Percentiles rank a stretch among this genome's conserved stretches.
These are phyloP conservation scores for Fusarium abutilonis DNA, from an alignment of 2,329 filamentous ascomycete species.

Conservation along the genomic window DNA sequence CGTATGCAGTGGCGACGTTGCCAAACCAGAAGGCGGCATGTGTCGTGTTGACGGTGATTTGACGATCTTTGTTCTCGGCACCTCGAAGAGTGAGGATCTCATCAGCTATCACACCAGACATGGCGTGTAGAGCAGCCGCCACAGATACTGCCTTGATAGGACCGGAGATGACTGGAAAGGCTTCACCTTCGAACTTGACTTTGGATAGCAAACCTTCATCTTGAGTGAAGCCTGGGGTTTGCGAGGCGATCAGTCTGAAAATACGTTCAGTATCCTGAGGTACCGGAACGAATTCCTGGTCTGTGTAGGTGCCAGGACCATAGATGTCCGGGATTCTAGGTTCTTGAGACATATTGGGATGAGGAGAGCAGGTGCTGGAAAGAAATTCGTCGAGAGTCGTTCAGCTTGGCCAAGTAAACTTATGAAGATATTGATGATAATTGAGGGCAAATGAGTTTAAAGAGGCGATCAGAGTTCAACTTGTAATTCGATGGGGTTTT, in stretches of 20 bases:
- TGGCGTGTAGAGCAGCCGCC: slow-evolving; percentile 14
- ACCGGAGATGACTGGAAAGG: slow-evolving; percentile 13
- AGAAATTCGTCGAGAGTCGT: neutral
- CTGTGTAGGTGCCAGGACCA: slow-evolving; percentile 13
- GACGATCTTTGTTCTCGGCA: neutral
- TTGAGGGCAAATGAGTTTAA: too few relatives aligned
- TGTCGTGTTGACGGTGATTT: slow-evolving; percentile 15
- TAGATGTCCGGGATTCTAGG: slow-evolving; percentile 11
- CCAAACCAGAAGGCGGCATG: slow-evolving; percentile 18
- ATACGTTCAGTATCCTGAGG: slow-evolving; percentile 13
- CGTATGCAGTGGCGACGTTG: slow-evolving; percentile 18
- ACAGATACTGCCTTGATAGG: slow-evolving; percentile 23
- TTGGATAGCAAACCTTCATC: slow-evolving; percentile 20
- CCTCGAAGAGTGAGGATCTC: slow-evolving; percentile 16
- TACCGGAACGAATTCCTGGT: slow-evolving; percentile 10
- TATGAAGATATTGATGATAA: too few relatives aligned
- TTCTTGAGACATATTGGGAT: slow-evolving; percentile 15
- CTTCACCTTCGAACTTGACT: slow-evolving; percentile 2
- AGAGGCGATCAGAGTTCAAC: neutral
- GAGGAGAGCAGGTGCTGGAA: too few relatives aligned
- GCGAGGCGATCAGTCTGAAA: slow-evolving; percentile 16
- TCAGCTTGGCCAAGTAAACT: too few relatives aligned
- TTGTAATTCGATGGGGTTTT: too few relatives aligned
- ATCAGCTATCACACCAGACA: slow-evolving; percentile 18
- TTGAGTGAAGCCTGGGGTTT: slow-evolving; percentile 13